These are phyloP conservation scores for Condylostoma magnum DNA, from an alignment of 169 alveolate genomes.

Conservation along the genomic window DNA sequence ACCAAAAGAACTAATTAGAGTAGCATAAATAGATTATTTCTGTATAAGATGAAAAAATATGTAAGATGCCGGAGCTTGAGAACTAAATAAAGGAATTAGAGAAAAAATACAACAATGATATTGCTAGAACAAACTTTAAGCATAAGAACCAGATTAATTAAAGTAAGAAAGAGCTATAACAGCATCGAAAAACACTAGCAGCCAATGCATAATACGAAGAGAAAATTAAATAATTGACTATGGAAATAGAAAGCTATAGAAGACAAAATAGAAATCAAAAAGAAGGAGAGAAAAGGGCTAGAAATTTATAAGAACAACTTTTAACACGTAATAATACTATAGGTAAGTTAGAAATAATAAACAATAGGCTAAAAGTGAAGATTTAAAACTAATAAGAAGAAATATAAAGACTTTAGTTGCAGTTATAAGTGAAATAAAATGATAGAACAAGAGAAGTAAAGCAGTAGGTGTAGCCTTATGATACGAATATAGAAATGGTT, in stretches of 20 bases:
- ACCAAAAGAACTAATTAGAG: neutral
- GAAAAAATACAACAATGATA: neutral
- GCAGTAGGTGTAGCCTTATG: neutral
- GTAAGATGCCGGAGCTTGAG: conserved; percentile 2
- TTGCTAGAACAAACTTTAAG: conserved; percentile 2
- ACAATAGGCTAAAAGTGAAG: conserved; percentile 14
- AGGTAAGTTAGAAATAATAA: conserved; percentile 7
- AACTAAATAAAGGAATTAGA: neutral
- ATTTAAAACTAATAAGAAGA: neutral
- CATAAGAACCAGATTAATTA: neutral
- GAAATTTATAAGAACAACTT: conserved; percentile 7
- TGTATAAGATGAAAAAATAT: conserved; percentile 14
- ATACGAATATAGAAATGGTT: neutral
- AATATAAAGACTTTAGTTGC: neutral
- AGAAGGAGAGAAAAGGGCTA: neutral
- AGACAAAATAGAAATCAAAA: neutral
- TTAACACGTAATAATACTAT: neutral
- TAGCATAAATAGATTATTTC: neutral
- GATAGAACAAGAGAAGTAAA: too few relatives aligned
- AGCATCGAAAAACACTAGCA: neutral
- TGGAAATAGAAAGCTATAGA: conserved; percentile 19
- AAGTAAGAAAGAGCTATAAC: conserved; percentile 5
- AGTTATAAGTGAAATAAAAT: too few relatives aligned
- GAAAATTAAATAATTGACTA: conserved; percentile 10
- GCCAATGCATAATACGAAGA: conserved; percentile 12